Base-by-base conservation (phyloP, 805 yeast genomes). In the Priceomyces fermenticarens region DNA sequence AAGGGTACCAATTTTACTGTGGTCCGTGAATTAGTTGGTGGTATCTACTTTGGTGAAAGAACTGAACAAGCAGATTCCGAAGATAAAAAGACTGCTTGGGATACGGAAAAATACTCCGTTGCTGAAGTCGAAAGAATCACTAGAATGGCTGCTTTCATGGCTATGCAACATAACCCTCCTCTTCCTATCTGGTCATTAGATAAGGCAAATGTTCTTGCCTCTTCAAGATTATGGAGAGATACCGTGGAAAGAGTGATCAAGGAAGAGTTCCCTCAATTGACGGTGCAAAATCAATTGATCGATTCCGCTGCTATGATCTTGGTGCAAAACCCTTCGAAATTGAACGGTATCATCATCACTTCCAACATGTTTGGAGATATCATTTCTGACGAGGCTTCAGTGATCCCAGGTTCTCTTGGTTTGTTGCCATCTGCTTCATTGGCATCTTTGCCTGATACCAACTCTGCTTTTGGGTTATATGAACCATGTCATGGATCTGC, bases 401-500 rank as follows among this genome's bases (percentile, higher is more conserved):
- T 90, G 37, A 93, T 93, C 55, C 99, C 99, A 33, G 99, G 99
- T 35, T 91, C 98, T 17, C 75, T 93, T 48, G 99, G 99, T 46
- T 78, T 93, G 52, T 77, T 93, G 50, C 99, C 99, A 38, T 88
- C 97, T 42, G 95, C 99, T 3, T 91, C 98, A 14, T 78, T 93
- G 58, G 93, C 97, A 3, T 88, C 97, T n/a, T 76, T 93, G 60
- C 99, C 99, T 40, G 97, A 91, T 66, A 80, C 91, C 30, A 90
- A 90, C 75, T 72, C 77, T 38, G 98, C 98, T 0, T 90, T 93
- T 60, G 99, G 99, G 44, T 74, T 93, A 49, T 93, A 93, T 63
- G 99, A 93, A 72, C 98, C 99, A 51, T 91, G 97, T 61, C 99
- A 91, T 63, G 99, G 99, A 36, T 85, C 97, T 35, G 99, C 99